Evolutionary conservation across 169 alveolate species (phyloP).

Genomic region (Eimeria mitis): DNA sequence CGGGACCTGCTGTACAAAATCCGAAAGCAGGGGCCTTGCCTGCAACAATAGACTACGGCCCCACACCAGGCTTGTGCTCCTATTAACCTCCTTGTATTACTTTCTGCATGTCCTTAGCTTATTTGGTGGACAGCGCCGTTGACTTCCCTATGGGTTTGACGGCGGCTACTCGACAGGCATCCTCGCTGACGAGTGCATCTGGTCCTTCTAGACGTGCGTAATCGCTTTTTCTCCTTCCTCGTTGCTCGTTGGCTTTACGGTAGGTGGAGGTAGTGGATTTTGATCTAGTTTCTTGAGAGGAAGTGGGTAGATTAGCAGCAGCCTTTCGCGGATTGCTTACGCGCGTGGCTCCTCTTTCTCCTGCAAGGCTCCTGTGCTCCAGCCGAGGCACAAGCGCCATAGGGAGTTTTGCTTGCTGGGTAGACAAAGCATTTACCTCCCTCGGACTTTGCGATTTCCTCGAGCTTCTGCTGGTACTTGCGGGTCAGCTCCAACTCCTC

Average conservation of each 20-base stretch:
- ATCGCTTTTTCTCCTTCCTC: neutral
- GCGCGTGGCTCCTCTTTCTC: slow-evolving; percentile 73
- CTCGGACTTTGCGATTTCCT: slow-evolving; percentile 83
- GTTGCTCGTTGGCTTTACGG: neutral
- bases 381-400: slow-evolving; percentile 93
- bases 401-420: slow-evolving; percentile 90
- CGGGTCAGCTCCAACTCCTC: slow-evolving; percentile 77
- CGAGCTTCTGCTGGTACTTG: slow-evolving; percentile 78
- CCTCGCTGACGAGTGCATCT: neutral
- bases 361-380: slow-evolving; percentile 92
- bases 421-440: slow-evolving; percentile 90
- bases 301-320: slow-evolving; percentile 10
- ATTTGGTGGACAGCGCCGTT: neutral
- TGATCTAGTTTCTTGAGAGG: neutral
- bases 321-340: slow-evolving; percentile 59
- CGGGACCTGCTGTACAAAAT: slow-evolving; percentile 15
- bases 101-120: neutral
- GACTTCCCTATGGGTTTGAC: neutral
- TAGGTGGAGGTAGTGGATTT: neutral
- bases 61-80: neutral
- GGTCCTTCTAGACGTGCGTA: neutral
- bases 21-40: slow-evolving; percentile 16
- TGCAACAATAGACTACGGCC: neutral
- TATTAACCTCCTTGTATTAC: neutral
- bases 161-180: neutral